These are phyloP conservation scores for Pseudogymnoascus sp. DNA, from an alignment of 2,329 filamentous ascomycete species.

Conservation along the genomic window DNA sequence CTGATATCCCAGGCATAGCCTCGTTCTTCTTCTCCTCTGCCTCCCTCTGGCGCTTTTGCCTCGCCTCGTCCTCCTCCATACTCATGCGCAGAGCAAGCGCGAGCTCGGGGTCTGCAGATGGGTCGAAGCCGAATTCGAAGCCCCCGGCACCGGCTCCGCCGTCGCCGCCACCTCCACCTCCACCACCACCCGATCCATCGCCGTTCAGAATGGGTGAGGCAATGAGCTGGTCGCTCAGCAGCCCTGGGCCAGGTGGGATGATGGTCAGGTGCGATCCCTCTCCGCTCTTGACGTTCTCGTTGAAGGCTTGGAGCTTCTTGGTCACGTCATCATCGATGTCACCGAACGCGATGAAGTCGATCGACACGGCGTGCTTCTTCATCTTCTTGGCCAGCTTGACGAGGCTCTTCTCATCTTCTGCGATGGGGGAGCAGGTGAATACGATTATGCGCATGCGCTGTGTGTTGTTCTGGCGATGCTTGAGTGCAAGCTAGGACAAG, in stretches of 20 bases:
- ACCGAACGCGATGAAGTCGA: slow-evolving; percentile 93
- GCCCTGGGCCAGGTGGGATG: slow-evolving; percentile 81
- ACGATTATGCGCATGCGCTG: slow-evolving; percentile 95
- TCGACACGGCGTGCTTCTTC: slow-evolving; percentile 93
- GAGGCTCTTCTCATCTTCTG: slow-evolving; percentile 81
- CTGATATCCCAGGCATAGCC: slow-evolving; percentile 71
- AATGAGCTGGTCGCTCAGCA: slow-evolving; percentile 87
- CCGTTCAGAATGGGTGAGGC: slow-evolving; percentile 84
- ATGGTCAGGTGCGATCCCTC: slow-evolving; percentile 88
- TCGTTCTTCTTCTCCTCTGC: slow-evolving; percentile 61
- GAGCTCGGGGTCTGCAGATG: slow-evolving; percentile 83
- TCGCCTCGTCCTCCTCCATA: slow-evolving; percentile 94
- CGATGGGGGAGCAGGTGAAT: slow-evolving; percentile 87
- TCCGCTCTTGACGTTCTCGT: slow-evolving; percentile 82
- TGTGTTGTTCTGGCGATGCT: slow-evolving; percentile 96
- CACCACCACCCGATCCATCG: slow-evolving; percentile 57
- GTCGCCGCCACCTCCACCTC: slow-evolving; percentile 40
- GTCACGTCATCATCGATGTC: slow-evolving; percentile 84
- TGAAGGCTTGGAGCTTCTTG: slow-evolving; percentile 90
- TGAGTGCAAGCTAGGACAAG: slow-evolving; percentile 69
- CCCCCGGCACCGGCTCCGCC: slow-evolving; percentile 51
- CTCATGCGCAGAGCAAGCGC: slow-evolving; percentile 93
- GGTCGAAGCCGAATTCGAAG: slow-evolving; percentile 86
- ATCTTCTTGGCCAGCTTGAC: slow-evolving; percentile 91
- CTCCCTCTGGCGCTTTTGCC: slow-evolving; percentile 74